These are phyloP conservation scores for Prunus mira DNA, from an alignment of 306 rosid species.

Conservation along the genomic window DNA sequence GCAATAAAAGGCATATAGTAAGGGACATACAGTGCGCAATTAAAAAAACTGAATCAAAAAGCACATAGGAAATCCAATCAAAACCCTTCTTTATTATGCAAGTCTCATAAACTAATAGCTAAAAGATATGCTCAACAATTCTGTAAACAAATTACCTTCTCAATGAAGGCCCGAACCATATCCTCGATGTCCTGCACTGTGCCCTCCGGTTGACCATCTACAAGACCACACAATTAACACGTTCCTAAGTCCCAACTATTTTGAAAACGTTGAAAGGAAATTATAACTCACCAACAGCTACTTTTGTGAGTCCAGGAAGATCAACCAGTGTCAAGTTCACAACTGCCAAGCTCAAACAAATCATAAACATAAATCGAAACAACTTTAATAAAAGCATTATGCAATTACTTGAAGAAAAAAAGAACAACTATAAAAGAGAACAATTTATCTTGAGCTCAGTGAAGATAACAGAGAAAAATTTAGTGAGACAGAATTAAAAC, in stretches of 20 bases:
- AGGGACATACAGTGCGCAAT: neutral
- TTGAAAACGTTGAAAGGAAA: neutral
- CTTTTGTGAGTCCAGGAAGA: slow-evolving; percentile 54
- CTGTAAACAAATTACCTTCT: slow-evolving; percentile 29
- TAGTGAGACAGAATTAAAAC: neutral
- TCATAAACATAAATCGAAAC: neutral
- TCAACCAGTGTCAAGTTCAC: slow-evolving; percentile 45
- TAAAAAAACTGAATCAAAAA: neutral
- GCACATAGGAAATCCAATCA: neutral
- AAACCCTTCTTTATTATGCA: neutral
- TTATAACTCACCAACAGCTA: slow-evolving; percentile 39
- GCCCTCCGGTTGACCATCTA: slow-evolving; percentile 46
- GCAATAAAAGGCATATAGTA: slow-evolving; percentile 19
- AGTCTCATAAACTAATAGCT: neutral
- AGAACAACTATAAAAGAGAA: neutral
- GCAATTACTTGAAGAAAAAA: neutral
- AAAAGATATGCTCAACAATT: neutral
- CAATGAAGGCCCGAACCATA: slow-evolving; percentile 45
- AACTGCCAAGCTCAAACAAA: slow-evolving; percentile 25
- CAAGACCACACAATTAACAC: slow-evolving; percentile 3
- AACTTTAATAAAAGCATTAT: neutral
- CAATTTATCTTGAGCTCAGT: neutral
- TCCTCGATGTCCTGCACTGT: slow-evolving; percentile 41
- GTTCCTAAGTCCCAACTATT: neutral
- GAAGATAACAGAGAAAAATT: neutral